Evolutionary conservation across 441 rosid genomes (phyloP), one percentile per base, ranked within the genome.

Genomic region (Corymbia citriodora): DNA sequence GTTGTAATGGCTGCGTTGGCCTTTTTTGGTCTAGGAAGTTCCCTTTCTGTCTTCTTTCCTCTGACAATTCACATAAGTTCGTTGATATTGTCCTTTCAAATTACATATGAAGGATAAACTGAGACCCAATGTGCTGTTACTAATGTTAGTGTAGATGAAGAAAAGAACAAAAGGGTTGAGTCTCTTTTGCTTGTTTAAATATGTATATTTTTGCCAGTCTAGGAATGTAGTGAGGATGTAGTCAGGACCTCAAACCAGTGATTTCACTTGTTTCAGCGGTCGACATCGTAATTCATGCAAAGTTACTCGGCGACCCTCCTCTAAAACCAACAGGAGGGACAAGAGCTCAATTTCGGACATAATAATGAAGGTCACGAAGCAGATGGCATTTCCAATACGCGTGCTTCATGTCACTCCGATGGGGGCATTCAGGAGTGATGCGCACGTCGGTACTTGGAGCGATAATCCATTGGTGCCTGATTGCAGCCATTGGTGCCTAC

Each of bases 401-500:
- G 95, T 91, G 82, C 91, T 96, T 87, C 96, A 95, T 83, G 98
- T 95, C 55, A 96, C 97, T 11, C 95, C 93, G 0, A 95, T 96
- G 98, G 96, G 96, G 21, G 96, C 97, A 72, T 94, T 88, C 90
- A 93, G 97, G 89, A 92, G 94, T 19, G 98, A 95, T 53, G 96
- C 96, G 10, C 96, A 96, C 88, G 96, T 96, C 0, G 98, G 96
- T 31, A 87, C 87, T 31, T 95, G 97, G 96, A 94, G 96, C 33
- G 95, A 95, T 79, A 94, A 94, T 91, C 96, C 95, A 5, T 92
- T 91, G 4, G 95, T 96, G 85, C 93, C 96, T n/a, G 97, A 95
- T 91, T 95, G 96, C 90, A 94, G 95, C 93, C 96, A 95, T 86
- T 95, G 96, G 97, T 96, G 97, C 92, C 93, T 95, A 12, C 96